These are phyloP conservation scores for Trichoderma asperellum DNA, from an alignment of 2,329 filamentous ascomycete genomes.

Conservation along the genomic window DNA sequence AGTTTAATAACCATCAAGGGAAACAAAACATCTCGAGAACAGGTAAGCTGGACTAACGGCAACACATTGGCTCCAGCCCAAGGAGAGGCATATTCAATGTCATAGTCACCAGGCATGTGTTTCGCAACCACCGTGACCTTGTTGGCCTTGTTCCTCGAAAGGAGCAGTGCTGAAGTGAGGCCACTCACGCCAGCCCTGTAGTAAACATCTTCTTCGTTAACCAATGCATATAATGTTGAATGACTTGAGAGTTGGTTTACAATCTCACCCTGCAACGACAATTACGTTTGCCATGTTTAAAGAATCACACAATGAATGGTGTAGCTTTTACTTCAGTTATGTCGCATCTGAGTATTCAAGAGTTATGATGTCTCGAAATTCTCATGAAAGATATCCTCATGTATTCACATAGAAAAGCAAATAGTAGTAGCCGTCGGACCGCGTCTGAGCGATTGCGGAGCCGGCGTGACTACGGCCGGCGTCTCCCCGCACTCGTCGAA, in stretches of 20 bases:
- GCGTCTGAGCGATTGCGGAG: conserved; percentile 15
- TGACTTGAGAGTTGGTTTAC: background rate
- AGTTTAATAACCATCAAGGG: background rate
- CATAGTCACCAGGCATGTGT: conserved; percentile 92
- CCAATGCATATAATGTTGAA: background rate
- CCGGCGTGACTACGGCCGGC: conserved; percentile 8
- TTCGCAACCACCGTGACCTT: conserved; percentile 75
- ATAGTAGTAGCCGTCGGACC: background rate
- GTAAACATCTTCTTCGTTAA: background rate
- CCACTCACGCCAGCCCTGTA: conserved; percentile 55
- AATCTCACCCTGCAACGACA: conserved; percentile 43
- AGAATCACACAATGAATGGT: background rate
- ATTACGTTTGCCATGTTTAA: conserved; percentile 39
- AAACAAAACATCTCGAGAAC: background rate
- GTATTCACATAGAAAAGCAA: background rate
- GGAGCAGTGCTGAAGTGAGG: conserved; percentile 54
- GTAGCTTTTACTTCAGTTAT: background rate
- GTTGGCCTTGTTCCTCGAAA: conserved; percentile 51
- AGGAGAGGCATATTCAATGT: conserved; percentile 86
- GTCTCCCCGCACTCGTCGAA: conserved; percentile 16
- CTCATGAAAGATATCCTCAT: too few species aligned
- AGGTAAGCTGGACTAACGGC: conserved; percentile 57
- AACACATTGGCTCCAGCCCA: conserved; percentile 85
- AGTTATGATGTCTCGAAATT: background rate
- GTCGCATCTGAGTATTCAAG: background rate